Evolutionary conservation across 768 basidiomycete genomes (phyloP), one percentile per base, ranked within the genome.

Genomic region (Porphyrellus cyaneotinctus): DNA sequence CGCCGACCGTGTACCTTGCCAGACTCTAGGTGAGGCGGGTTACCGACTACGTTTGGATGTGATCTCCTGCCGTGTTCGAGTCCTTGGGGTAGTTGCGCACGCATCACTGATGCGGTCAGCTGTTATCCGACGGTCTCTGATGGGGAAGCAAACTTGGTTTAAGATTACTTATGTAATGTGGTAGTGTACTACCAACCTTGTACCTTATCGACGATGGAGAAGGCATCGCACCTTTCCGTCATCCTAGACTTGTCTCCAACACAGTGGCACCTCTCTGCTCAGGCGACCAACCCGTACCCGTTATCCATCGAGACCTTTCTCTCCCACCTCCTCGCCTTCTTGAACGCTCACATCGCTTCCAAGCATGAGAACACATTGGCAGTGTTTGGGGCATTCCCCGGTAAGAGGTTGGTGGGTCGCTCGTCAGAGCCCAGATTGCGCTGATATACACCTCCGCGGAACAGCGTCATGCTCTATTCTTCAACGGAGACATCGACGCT

Each of bases 351-450:
- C 71, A 80, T 98, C 54, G 94, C 94, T 2, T 80, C 83, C 57
- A 83, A 87, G 58, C 87, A 94, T 72, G 94, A 95, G 68, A 99
- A 99, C 66, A 82, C 88, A 5, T 77, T 99, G 35, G 90, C 93
- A 7, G 88, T 97, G 50, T 95, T 92, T 66, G 95, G 84, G 9
- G 95, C 95, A 6, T 76, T 93, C 43, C 89, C 90, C 1, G 83
- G 82, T 20, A 85, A 85, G 70, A 93, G 90, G 91, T 90, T 6
- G 26, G 74, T 62, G n/a, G 43, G 35, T 43, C 45, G n/a, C 20
- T 13, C 15, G 31, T 8, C 14, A 17, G 28, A n/a, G 6, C 20
- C 32, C 15, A 15, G 15, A 3, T 39, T 12, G 14, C 9, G 43
- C 44, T 47, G 14, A 46, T 18, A 22, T 22, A 8, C 33, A 6